Evolutionary conservation across 805 yeast species (phyloP).

Genomic region (Kluyveromyces aestuarii): DNA sequence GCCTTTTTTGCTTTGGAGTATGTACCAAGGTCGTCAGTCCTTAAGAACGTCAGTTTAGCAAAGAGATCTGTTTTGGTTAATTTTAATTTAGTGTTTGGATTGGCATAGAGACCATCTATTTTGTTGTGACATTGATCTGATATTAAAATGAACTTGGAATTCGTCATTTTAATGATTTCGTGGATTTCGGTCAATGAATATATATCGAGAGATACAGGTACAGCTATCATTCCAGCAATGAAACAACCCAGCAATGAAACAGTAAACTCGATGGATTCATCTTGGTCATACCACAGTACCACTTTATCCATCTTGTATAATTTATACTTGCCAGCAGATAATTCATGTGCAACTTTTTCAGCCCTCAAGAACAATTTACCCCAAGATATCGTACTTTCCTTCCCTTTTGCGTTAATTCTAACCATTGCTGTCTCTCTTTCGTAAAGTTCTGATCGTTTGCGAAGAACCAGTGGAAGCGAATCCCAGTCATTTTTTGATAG

Average conservation of each 20-base stretch:
- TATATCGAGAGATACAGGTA: conserved; percentile 75
- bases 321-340: conserved; percentile 35
- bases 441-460: conserved; percentile 61
- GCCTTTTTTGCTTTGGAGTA: conserved; percentile 50
- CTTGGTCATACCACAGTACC: conserved; percentile 70
- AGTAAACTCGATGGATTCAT: conserved; percentile 77
- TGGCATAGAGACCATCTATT: conserved; percentile 52
- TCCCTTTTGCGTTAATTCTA: conserved; percentile 69
- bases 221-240: conserved; percentile 88
- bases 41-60: conserved; percentile 32
- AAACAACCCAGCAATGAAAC: conserved; percentile 87
- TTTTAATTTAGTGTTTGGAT: conserved; percentile 29
- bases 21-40: conserved; percentile 79
- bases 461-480: conserved; percentile 59
- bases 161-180: conserved; percentile 63
- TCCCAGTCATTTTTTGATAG: conserved; percentile 49
- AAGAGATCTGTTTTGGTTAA: conserved; percentile 25
- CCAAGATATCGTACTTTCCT: conserved; percentile 80
- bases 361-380: conserved; percentile 76
- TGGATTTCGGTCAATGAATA: conserved; percentile 55
- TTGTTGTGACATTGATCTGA: conserved; percentile 73
- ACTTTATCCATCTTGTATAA: conserved; percentile 78
- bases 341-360: conserved; percentile 66
- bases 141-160: conserved; percentile 66
- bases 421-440: conserved; percentile 63